phyloP scores from a whole-genome alignment of 306 rosid genomes.

The Leucaena leucocephala region DNA sequence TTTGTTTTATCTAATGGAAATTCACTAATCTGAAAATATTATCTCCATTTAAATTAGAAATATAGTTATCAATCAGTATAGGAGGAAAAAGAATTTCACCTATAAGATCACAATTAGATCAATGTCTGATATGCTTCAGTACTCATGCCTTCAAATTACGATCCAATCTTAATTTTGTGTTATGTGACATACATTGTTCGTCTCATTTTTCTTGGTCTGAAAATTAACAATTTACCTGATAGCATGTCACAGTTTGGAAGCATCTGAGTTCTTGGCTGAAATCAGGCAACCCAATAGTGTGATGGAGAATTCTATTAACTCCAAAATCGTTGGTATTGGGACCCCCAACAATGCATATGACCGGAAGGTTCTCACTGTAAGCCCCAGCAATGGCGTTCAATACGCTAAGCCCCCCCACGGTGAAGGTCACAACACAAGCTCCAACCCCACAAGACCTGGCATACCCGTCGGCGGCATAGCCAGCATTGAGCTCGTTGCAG shows the following conservation, averaged over 20 bases:
- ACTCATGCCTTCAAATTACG: neutral
- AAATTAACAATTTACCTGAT: conserved; percentile 37
- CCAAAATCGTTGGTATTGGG: conserved; percentile 57
- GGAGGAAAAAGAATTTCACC: neutral
- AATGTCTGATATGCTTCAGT: neutral
- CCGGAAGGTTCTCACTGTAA: conserved; percentile 57
- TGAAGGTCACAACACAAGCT: conserved; percentile 53
- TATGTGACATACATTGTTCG: neutral
- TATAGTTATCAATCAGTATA: neutral
- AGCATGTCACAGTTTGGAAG: conserved; percentile 57
- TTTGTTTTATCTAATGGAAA: neutral
- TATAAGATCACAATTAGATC: neutral
- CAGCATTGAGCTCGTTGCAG: conserved; percentile 62
- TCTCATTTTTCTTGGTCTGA: neutral
- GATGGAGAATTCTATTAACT: conserved; percentile 54
- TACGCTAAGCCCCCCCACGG: conserved; percentile 57
- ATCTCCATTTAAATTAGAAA: neutral
- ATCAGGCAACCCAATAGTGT: conserved; percentile 55
- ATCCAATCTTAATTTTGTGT: neutral
- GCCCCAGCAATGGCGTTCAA: conserved; percentile 62
- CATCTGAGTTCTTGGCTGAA: conserved; percentile 53
- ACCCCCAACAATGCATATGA: conserved; percentile 56
- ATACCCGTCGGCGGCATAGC: conserved; percentile 57
- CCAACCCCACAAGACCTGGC: conserved; percentile 50
- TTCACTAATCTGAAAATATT: neutral